A percentile compares a stretch with the other conserved stretches of the same genome.
Evolutionary conservation across 2,329 filamentous ascomycete genomes (phyloP).

Genomic region (Ramichloridium luteum): DNA sequence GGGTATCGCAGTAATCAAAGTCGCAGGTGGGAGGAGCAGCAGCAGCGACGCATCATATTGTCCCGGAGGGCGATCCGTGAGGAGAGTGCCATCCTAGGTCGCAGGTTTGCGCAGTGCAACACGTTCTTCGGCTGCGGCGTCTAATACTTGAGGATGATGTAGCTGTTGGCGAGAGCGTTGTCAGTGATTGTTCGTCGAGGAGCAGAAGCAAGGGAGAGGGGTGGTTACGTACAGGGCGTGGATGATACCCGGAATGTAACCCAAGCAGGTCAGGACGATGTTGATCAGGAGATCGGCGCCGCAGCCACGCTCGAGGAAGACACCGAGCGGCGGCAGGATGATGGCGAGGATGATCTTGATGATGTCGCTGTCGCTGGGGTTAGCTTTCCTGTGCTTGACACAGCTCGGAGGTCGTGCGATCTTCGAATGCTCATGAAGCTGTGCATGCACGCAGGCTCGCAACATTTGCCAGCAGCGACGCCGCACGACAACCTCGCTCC

Average conservation of each 20-base stretch:
- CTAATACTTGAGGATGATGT: conserved; percentile 87
- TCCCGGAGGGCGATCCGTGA: too few relatives aligned
- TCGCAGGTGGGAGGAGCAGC: too few relatives aligned
- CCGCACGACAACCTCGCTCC: too few relatives aligned
- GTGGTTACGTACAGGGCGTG: conserved; percentile 65
- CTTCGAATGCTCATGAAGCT: neutral
- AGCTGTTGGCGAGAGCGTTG: conserved; percentile 33
- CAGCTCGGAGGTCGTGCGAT: too few relatives aligned
- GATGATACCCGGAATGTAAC: conserved; percentile 58
- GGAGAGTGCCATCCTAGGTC: too few relatives aligned
- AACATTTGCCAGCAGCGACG: too few relatives aligned
- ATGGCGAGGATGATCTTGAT: conserved; percentile 80
- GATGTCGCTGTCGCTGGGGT: conserved; percentile 45
- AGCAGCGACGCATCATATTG: too few relatives aligned
- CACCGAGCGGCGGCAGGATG: conserved; percentile 78
- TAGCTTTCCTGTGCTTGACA: conserved; percentile 4
- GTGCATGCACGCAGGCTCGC: too few relatives aligned
- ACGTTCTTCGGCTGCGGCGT: conserved; percentile 3
- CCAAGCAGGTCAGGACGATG: conserved; percentile 65
- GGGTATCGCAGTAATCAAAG: too few relatives aligned
- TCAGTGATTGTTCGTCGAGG: conserved; percentile 6
- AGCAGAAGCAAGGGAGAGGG: conserved; percentile 3
- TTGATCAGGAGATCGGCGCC: conserved; percentile 82
- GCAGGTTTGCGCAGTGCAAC: neutral
- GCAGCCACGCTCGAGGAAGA: conserved; percentile 89